phyloP scores from a whole-genome alignment of 192 early-diverging fungal genomes.

The Helicostylum pulchrum region DNA sequence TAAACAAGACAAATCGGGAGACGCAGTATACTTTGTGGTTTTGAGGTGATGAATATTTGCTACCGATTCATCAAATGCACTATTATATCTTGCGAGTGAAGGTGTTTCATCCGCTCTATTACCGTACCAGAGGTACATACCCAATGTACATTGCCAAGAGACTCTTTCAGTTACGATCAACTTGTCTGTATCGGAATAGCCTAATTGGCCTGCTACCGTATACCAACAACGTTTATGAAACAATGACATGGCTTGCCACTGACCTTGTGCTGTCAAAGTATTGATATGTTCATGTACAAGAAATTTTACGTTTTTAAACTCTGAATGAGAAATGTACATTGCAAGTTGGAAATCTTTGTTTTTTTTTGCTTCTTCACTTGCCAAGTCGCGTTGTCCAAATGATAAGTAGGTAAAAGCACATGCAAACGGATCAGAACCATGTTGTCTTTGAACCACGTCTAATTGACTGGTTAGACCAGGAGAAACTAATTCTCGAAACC shows the following conservation, averaged over 20 bases:
- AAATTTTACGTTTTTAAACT: background rate
- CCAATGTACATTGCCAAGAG: constrained; percentile 3
- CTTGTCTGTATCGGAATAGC: background rate
- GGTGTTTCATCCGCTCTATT: background rate
- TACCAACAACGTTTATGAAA: background rate
- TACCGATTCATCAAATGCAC: background rate
- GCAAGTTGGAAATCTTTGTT: background rate
- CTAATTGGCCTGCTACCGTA: background rate
- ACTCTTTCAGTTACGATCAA: background rate
- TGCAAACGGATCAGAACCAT: background rate
- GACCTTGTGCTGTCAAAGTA: background rate
- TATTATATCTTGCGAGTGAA: background rate
- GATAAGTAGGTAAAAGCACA: background rate
- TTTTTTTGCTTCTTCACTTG: background rate
- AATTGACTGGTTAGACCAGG: background rate
- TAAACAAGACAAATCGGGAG: background rate
- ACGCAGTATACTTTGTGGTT: background rate
- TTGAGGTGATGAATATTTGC: no score
- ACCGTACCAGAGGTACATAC: constrained; percentile 4
- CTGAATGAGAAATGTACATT: background rate
- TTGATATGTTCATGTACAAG: background rate
- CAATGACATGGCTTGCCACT: background rate
- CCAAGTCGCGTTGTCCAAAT: background rate
- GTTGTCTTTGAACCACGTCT: background rate
- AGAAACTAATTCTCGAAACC: background rate